Evolutionary conservation across 371 early-diverging fungal genomes (phyloP).

Genomic region (Mucor lusitanicus): DNA sequence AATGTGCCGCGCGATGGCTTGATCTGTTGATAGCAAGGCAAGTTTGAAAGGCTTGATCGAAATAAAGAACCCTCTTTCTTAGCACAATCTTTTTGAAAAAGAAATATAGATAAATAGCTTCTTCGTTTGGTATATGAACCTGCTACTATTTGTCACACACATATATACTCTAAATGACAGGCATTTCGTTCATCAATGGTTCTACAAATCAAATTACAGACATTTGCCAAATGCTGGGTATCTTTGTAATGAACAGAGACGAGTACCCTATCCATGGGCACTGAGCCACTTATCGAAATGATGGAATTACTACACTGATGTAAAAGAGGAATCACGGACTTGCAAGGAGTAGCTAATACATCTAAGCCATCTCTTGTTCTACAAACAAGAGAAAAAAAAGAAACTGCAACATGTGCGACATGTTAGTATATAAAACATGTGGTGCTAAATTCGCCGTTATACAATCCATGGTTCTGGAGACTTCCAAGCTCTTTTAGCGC

Average conservation of each 20-base stretch:
- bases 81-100: too few species aligned
- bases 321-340: neutral
- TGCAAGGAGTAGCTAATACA: neutral
- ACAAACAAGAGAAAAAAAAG: neutral
- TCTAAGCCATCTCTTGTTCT: neutral
- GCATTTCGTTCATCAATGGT: too few species aligned
- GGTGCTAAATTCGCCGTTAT: neutral
- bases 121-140: too few species aligned
- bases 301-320: neutral
- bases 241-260: too few species aligned
- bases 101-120: too few species aligned
- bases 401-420: neutral
- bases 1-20: too few species aligned
- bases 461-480: neutral
- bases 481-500: neutral
- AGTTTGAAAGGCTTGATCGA: too few species aligned
- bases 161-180: too few species aligned
- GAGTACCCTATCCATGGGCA: neutral
- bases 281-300: neutral
- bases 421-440: neutral
- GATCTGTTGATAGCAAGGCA: too few species aligned
- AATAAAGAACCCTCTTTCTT: too few species aligned
- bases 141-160: too few species aligned
- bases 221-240: neutral
- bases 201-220: neutral